phyloP scores from a whole-genome alignment of 2,329 filamentous ascomycete species.

The Phyllosticta paracitricarpa region DNA sequence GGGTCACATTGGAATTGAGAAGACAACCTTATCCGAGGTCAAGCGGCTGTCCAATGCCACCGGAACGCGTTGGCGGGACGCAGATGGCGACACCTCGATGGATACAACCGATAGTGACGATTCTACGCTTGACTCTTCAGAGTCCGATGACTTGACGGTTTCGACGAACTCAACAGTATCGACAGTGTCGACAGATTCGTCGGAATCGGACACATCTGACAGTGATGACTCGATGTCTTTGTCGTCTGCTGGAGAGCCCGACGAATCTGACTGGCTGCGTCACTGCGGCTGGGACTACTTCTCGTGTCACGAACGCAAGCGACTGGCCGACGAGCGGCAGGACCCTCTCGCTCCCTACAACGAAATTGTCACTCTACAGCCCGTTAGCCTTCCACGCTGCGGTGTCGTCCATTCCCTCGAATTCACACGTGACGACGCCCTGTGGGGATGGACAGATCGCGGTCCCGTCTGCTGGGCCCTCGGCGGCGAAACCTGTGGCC shows the following conservation, averaged over 20 bases:
- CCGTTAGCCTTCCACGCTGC: slow-evolving; percentile 12
- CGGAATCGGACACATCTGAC: background rate
- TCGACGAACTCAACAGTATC: background rate
- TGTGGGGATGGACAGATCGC: slow-evolving; percentile 17
- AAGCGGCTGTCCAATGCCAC: too few relatives aligned
- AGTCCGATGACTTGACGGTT: background rate
- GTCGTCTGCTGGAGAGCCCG: background rate
- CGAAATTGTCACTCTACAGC: slow-evolving; percentile 14
- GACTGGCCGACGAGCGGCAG: background rate
- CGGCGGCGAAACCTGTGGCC: background rate
- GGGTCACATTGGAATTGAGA: background rate
- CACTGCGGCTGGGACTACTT: slow-evolving; percentile 7
- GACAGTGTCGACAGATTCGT: background rate
- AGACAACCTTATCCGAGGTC: background rate
- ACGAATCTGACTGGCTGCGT: slow-evolving; percentile 1
- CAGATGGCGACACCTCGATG: too few relatives aligned
- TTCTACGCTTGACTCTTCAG: too few relatives aligned
- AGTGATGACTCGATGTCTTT: background rate
- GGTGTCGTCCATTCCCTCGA: slow-evolving; percentile 14
- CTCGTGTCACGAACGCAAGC: background rate
- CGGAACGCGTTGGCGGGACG: too few relatives aligned
- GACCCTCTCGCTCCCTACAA: background rate
- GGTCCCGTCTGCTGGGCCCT: slow-evolving; percentile 16
- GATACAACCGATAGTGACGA: too few relatives aligned
- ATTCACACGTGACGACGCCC: slow-evolving; percentile 15